These are phyloP conservation scores for Apiospora aurea DNA, from an alignment of 2,329 filamentous ascomycete genomes.

Conservation along the genomic window DNA sequence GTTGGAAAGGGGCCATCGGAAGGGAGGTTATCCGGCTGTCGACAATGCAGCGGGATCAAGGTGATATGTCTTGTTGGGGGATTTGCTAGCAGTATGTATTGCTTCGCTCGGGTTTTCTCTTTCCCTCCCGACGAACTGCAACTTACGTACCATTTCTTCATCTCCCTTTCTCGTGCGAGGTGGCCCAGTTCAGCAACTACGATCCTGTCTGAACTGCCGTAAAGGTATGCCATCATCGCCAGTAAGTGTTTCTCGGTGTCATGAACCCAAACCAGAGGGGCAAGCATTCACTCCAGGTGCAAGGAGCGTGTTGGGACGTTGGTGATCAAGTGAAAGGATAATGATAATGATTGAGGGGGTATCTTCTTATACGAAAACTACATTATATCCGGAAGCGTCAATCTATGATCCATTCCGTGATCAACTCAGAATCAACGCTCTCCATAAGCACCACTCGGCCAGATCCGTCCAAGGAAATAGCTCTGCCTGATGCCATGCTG, in stretches of 20 bases:
- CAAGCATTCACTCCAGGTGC: neutral
- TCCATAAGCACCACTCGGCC: neutral
- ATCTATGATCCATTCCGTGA: neutral
- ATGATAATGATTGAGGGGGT: neutral
- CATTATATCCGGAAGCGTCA: neutral
- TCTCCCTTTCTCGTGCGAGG: neutral
- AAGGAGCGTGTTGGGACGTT: neutral
- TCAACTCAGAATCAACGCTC: no score
- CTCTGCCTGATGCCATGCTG: neutral
- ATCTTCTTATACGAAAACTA: neutral
- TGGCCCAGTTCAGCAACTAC: neutral
- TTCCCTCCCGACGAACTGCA: no score
- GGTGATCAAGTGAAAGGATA: neutral
- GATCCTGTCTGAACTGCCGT: neutral
- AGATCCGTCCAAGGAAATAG: neutral
- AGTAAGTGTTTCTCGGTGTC: neutral
- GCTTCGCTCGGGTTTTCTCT: no score
- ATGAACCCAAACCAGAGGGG: neutral
- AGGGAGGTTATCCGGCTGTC: no score
- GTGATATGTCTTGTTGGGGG: no score
- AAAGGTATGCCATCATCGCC: no score
- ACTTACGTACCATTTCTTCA: neutral
- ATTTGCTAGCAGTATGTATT: no score
- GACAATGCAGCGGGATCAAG: no score
- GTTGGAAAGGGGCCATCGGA: no score